These are phyloP conservation scores for Hylodesmum podocarpum DNA, from an alignment of 306 rosid species.

Conservation along the genomic window DNA sequence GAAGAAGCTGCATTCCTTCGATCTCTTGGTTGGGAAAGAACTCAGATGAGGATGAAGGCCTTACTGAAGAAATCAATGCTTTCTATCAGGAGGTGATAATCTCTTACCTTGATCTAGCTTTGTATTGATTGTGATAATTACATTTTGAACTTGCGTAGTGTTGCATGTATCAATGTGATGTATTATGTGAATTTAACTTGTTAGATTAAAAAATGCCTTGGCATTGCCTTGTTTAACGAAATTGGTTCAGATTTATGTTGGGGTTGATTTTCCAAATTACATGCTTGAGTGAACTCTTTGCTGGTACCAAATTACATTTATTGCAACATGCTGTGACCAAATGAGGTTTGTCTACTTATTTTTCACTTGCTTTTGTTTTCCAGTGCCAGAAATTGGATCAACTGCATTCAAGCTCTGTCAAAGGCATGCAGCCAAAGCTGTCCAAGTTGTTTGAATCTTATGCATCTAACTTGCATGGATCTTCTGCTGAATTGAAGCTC, in stretches of 20 bases:
- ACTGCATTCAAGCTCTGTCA: conserved; percentile 50
- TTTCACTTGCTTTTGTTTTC: conserved; percentile 22
- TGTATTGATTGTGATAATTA: conserved; percentile 6
- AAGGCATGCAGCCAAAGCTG: conserved; percentile 70
- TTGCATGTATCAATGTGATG: conserved; percentile 8
- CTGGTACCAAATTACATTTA: background rate
- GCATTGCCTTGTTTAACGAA: background rate
- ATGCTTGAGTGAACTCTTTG: background rate
- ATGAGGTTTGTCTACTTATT: conserved; percentile 18
- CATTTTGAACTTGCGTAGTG: background rate
- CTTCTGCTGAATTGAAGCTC: conserved; percentile 65
- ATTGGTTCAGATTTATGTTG: background rate
- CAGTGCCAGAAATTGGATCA: conserved; percentile 62
- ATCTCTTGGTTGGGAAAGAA: conserved; percentile 99
- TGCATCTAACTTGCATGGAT: conserved; percentile 55
- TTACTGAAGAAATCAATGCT: conserved; percentile 87
- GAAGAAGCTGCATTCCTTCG: conserved; percentile 96
- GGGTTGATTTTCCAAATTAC: background rate
- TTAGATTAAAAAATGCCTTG: background rate
- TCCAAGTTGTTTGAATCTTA: conserved; percentile 62
- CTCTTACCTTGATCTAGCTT: conserved; percentile 10
- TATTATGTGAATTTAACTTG: background rate
- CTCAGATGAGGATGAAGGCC: conserved; percentile 84
- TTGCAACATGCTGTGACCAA: conserved; percentile 8
- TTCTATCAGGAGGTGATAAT: conserved; percentile 71